Base-by-base conservation (phyloP, 2,329 filamentous ascomycete genomes). In the Pseudogymnoascus sp. region DNA sequence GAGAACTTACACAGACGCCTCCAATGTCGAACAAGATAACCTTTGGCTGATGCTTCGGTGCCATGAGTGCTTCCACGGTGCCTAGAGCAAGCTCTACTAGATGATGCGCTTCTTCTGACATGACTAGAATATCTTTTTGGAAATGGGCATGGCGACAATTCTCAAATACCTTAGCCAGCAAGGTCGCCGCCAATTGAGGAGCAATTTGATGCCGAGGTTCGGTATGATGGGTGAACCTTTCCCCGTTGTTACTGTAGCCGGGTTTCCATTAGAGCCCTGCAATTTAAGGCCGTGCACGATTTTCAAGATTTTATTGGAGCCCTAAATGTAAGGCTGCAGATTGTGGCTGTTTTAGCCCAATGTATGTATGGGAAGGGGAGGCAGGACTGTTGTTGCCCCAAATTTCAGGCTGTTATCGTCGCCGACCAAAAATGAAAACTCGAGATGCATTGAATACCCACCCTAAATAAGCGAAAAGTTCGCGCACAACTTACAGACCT, bases 1-100 rank as follows among this genome's bases (percentile, higher is more conserved):
- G 43, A 54, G 14, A 63, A 86, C 90, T 80, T 87, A 96, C 93
- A 81, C 91, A 95, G 68, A 99, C 94, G 64, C 94, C 94, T 38
- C 94, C 94, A 67, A 99, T 94, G 75, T 99, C 94, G 74, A 97
- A 97, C 20, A 99, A 79, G 33, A 95, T 77, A 61, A 90, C 89
- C 68, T 89, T 88, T 30, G 89, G 89, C 62, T 79, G 78, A 62
- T 75, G 78, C 39, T 70, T 71, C 47, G 69, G 65, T 7, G 76
- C 63, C 77, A 79, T 80, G 33, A 69, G 65, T 33, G 63, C 61
- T 41, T 70, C 68, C 60, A 71, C 67, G 30, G 65, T 68, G 9
- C 70, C 67, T 61, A 72, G 60, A 37, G 70, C 63, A 61, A 70
- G 69, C 8, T 58, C 33, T 25, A 60, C 64, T 62, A 69, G 61